Evolutionary conservation across 176 grass and related monocot species (phyloP).

Genomic region (Olyra latifolia): DNA sequence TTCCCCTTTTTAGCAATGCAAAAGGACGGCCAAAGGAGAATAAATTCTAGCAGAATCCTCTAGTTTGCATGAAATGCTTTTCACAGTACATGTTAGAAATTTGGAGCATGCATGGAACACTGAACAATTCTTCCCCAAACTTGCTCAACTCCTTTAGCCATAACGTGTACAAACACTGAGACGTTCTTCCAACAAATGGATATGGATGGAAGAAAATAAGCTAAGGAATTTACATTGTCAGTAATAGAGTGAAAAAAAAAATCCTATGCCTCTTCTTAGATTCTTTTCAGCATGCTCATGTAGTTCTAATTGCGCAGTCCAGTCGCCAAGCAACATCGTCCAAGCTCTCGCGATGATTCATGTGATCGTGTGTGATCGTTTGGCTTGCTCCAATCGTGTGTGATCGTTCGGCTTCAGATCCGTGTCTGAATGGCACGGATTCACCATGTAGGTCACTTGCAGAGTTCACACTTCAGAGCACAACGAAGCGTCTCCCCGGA

Average conservation of each 20-base stretch:
- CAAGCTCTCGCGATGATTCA: not conserved
- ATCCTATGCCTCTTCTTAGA: not conserved
- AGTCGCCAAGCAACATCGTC: not conserved
- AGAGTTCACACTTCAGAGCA: not conserved
- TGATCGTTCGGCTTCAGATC: not conserved
- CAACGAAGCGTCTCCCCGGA: conserved; percentile 32
- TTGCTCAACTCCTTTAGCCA: not conserved
- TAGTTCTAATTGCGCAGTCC: not conserved
- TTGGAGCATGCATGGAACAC: not conserved
- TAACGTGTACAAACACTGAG: not conserved
- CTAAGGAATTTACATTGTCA: too few relatives aligned
- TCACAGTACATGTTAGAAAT: too few relatives aligned
- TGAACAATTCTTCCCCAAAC: too few relatives aligned
- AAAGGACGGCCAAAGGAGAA: too few relatives aligned
- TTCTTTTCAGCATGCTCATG: not conserved
- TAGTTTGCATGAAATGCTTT: too few relatives aligned
- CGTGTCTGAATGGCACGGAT: not conserved
- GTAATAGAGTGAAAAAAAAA: too few relatives aligned
- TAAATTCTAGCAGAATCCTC: too few relatives aligned
- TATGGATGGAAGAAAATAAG: not conserved
- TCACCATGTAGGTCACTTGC: not conserved
- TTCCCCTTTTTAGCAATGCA: too few relatives aligned
- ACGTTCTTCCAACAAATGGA: not conserved
- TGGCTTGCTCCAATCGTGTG: too few relatives aligned
- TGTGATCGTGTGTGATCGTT: not conserved